Evolutionary conservation across 768 basidiomycete species (phyloP).

Genomic region (Nidularia pulvinata): DNA sequence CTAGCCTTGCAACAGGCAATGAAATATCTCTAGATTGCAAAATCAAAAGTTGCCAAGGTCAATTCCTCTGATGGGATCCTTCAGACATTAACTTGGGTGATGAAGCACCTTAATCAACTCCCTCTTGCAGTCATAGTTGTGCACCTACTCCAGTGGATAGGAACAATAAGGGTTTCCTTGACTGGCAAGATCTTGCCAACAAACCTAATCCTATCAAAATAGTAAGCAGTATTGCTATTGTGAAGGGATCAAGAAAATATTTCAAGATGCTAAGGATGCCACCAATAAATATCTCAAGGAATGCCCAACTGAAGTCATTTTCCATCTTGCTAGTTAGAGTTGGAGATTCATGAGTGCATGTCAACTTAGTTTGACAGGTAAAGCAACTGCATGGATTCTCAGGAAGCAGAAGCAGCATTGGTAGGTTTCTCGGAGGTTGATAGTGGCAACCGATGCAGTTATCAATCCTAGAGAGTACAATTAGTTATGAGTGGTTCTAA

Average conservation of each 20-base stretch:
- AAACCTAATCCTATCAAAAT: conserved; percentile 29
- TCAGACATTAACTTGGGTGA: too few species aligned
- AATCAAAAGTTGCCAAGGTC: too few species aligned
- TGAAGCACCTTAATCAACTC: too few species aligned
- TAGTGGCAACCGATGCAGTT: conserved; percentile 3
- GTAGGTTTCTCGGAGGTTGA: conserved; percentile 7
- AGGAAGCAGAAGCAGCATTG: not conserved
- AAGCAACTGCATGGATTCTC: conserved; percentile 35
- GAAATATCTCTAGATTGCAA: too few species aligned
- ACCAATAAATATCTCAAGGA: conserved; percentile 21
- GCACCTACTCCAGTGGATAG: too few species aligned
- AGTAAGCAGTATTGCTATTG: conserved; percentile 31
- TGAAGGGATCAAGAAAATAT: conserved; percentile 21
- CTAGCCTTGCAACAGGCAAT: too few species aligned
- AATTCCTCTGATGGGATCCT: too few species aligned
- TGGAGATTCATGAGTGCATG: conserved; percentile 33
- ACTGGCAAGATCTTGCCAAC: too few species aligned
- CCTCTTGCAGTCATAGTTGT: too few species aligned
- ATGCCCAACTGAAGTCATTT: conserved; percentile 29
- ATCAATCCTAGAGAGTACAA: not conserved
- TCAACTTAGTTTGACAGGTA: conserved; percentile 25
- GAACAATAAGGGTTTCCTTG: too few species aligned
- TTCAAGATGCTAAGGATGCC: conserved; percentile 22
- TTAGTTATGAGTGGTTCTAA: not conserved
- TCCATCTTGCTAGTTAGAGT: conserved; percentile 27